Evolutionary conservation across 164 flowering plant genomes (phyloP), one percentile per base, ranked within the genome.

Genomic region (Taxillus chinensis): DNA sequence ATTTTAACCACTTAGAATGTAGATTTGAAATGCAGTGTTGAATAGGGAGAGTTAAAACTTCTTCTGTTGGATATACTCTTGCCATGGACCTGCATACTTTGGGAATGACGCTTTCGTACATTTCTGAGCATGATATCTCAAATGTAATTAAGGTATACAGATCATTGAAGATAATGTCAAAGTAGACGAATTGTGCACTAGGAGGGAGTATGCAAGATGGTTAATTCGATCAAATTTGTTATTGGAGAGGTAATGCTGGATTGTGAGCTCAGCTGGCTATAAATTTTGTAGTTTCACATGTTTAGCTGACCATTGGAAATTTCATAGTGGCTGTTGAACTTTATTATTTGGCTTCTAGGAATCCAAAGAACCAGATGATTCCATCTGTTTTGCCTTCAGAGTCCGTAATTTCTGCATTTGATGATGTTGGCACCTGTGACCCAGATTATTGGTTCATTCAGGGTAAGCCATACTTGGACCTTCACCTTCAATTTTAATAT

Each of bases 121-220:
- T 66, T 67, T 78, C 76, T 80, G 62, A 77, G 76, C 82, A 66
- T 74, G 71, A 59, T 61, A 59, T 62, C 65, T 68, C 49, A 60
- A 71, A 37, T 70, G 64, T 76, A 51, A 67, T 71, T 82, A 72
- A 74, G 75, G 72, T 75, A 52, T 78, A 54, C 87, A 93, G 97
- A 80, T 90, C 11, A 75, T 88, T 64, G 92, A 90, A 67, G 85
- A 82, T 58, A 78, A 80, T 71, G 79, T 75, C 46, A 72, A 62
- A 65, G 83, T 80, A 14, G 74, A 80, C 71, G 87, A 78, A 46
- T 79, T 93, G 70, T 90, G 98, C 72, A 85, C 89, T 8, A 80
- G 87, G 68, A 78, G 95, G 72, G 95, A 90, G 69, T 93, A 86
- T 79, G 95, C 91, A 10, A 80, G 97, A 71, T 90, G 97, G 98